Evolutionary conservation across 202 grass and related monocot genomes (phyloP).

Genomic region (Elaeis oleifera): DNA sequence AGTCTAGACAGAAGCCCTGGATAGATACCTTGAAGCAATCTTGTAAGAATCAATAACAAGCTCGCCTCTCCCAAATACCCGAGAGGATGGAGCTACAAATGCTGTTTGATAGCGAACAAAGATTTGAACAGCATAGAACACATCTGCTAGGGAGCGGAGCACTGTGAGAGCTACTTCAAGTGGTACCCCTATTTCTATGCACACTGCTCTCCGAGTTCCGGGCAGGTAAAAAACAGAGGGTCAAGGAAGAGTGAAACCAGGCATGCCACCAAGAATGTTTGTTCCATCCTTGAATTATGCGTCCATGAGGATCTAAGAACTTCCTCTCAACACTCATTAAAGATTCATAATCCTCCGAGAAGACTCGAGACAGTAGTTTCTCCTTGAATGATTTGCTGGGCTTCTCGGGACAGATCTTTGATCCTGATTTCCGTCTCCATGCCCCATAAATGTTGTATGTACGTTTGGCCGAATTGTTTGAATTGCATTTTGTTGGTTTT

Average conservation of each 20-base stretch:
- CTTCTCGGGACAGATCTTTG: slow-evolving; percentile 31
- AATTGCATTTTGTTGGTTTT: slow-evolving; percentile 23
- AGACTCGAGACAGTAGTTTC: slow-evolving; percentile 51
- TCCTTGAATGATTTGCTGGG: slow-evolving; percentile 32
- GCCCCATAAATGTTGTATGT: slow-evolving; percentile 15
- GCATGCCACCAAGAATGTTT: slow-evolving; percentile 63
- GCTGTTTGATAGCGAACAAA: slow-evolving; percentile 72
- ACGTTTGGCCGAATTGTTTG: slow-evolving; percentile 24
- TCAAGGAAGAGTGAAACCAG: slow-evolving; percentile 80
- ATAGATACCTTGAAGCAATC: slow-evolving; percentile 67
- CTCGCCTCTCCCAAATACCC: slow-evolving; percentile 83
- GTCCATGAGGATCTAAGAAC: slow-evolving; percentile 63
- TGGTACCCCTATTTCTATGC: slow-evolving; percentile 42
- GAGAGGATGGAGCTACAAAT: slow-evolving; percentile 81
- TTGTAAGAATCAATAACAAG: slow-evolving; percentile 66
- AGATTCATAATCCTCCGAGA: slow-evolving; percentile 79
- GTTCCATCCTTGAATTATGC: slow-evolving; percentile 61
- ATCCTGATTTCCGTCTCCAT: slow-evolving; percentile 24
- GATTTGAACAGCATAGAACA: slow-evolving; percentile 77
- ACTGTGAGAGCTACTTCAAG: slow-evolving; percentile 48
- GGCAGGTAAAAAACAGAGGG: slow-evolving; percentile 87
- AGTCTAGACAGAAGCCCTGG: slow-evolving; percentile 60
- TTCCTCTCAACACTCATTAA: slow-evolving; percentile 29
- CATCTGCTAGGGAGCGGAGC: slow-evolving; percentile 54
- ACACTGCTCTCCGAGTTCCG: slow-evolving; percentile 34